Conservation (phyloP, 2,329 filamentous ascomycete genomes). For the Claviceps digitariae region DNA sequence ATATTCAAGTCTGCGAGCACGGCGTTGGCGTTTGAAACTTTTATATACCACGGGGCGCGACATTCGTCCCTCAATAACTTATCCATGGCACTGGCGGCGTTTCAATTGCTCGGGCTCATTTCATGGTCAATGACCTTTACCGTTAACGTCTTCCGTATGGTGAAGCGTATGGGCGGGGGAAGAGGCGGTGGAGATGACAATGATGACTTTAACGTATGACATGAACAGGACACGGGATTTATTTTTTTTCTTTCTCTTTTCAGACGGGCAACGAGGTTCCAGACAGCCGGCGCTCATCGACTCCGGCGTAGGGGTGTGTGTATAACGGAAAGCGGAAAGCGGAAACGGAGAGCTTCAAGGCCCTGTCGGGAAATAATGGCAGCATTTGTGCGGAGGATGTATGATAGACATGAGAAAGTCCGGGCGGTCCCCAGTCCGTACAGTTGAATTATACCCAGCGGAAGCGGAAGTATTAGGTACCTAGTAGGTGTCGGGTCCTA, state of each 20-base stretch:
- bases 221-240: neutral
- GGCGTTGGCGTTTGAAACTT: slow-evolving; percentile 73
- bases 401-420: neutral
- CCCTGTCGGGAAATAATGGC: neutral
- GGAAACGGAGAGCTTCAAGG: neutral
- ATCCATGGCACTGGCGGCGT: slow-evolving; percentile 57
- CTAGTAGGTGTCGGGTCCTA: no score
- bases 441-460: neutral
- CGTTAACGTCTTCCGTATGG: slow-evolving; percentile 64
- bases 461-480: no score
- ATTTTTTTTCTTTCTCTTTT: neutral
- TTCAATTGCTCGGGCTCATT: slow-evolving; percentile 67
- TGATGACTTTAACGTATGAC: slow-evolving; percentile 3
- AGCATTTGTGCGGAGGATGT: neutral
- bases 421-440: neutral
- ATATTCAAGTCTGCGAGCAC: slow-evolving; percentile 94
- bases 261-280: neutral
- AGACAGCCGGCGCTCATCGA: neutral
- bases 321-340: neutral
- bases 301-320: neutral
- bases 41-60: slow-evolving; percentile 43
- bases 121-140: slow-evolving; percentile 88
- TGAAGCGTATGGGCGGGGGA: slow-evolving; percentile 41
- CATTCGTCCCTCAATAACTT: slow-evolving; percentile 34
- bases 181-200: slow-evolving; percentile 21